Evolutionary conservation across 164 flowering plant genomes (phyloP).

Genomic region (Akebia trifoliata): DNA sequence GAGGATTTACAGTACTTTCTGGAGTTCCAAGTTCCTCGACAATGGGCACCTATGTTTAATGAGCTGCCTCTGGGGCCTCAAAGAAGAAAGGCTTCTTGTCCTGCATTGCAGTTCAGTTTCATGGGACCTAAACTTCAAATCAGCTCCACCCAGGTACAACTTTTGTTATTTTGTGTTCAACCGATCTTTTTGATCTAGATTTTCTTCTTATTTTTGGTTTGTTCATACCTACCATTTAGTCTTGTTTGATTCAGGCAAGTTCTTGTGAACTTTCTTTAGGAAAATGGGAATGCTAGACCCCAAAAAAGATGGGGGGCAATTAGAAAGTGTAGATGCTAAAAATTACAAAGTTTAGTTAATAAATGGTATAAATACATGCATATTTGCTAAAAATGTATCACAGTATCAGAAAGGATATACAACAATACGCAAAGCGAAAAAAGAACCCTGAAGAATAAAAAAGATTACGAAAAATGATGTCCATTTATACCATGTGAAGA

Average conservation of each 20-base stretch:
- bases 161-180: neutral
- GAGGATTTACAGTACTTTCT: conserved; percentile 73
- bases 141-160: conserved; percentile 57
- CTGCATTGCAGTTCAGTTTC: conserved; percentile 66
- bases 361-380: no score
- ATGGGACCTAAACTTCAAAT: conserved; percentile 65
- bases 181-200: neutral
- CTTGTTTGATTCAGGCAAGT: neutral
- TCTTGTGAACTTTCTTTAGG: neutral
- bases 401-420: no score
- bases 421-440: no score
- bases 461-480: no score
- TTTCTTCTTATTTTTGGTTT: neutral
- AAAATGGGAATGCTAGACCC: no score
- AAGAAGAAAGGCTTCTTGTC: conserved; percentile 46
- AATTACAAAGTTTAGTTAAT: no score
- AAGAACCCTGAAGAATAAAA: no score
- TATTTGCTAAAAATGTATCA: no score
- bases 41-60: conserved; percentile 89
- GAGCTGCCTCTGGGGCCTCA: conserved; percentile 90
- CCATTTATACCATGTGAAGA: no score
- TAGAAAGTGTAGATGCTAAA: no score
- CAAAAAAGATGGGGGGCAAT: no score
- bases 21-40: conserved; percentile 89
- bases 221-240: neutral